Percentiles rank a stretch among this genome's conserved stretches.
Conservation (phyloP, 2,329 filamentous ascomycete genomes). For the Lasiodiplodia gonubiensis region DNA sequence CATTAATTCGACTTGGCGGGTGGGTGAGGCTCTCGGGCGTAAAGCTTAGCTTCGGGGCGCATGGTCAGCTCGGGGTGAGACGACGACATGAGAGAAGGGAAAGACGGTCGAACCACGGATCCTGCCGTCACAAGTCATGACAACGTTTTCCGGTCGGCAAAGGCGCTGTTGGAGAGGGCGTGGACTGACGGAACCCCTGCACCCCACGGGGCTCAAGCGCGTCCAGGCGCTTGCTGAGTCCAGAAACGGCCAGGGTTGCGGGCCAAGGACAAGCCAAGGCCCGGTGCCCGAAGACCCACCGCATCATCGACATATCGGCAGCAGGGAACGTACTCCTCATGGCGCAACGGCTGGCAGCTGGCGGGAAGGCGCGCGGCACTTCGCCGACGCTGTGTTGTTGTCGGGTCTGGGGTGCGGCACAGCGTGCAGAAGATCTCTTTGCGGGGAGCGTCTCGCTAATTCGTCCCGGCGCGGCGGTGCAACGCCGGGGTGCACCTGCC, state of each 20-base stretch:
- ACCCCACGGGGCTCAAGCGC: conserved; percentile 15
- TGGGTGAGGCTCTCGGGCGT: conserved; percentile 2
- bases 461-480: neutral
- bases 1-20: neutral
- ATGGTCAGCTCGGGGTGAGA: neutral
- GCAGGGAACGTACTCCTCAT: conserved; percentile 1
- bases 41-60: conserved; percentile 9
- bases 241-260: neutral
- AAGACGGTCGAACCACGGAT: neutral
- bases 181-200: conserved; percentile 5
- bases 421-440: conserved; percentile 6
- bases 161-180: neutral
- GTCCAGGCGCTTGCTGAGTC: neutral
- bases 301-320: conserved; percentile 2
- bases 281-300: neutral
- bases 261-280: conserved; percentile 13
- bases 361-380: neutral
- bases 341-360: neutral
- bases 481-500: neutral
- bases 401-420: neutral
- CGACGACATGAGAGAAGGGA: neutral
- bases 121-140: neutral
- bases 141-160: neutral
- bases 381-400: neutral
- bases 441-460: conserved; percentile 22